These are phyloP conservation scores for Mucor sp. DNA, from an alignment of 371 early-diverging fungal genomes.

Conservation along the genomic window DNA sequence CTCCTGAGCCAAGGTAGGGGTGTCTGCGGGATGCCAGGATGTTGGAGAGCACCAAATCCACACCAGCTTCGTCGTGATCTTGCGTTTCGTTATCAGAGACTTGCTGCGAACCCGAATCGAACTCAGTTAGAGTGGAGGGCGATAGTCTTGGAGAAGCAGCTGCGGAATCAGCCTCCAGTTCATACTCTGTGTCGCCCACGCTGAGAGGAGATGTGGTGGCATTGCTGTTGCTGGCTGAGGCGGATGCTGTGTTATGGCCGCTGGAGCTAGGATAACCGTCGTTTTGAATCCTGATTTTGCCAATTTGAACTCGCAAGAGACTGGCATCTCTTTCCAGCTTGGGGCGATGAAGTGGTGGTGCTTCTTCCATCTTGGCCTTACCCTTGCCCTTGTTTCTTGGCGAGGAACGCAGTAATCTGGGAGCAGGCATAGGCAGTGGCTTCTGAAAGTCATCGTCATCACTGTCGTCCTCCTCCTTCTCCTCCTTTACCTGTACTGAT, in stretches of 20 bases:
- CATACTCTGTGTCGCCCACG: neutral
- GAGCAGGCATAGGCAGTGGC: neutral
- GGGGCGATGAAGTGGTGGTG: neutral
- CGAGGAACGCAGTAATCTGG: neutral
- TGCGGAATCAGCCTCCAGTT: constrained; percentile 8
- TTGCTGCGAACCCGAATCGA: constrained; percentile 14
- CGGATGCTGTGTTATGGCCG: neutral
- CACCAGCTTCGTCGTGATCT: neutral
- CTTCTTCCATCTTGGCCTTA: neutral
- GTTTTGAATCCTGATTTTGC: neutral
- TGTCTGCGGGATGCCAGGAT: neutral
- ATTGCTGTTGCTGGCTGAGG: neutral
- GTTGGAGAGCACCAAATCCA: neutral
- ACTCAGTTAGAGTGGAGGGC: neutral
- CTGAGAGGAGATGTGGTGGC: neutral
- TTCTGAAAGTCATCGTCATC: constrained; percentile 12
- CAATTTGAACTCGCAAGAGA: neutral
- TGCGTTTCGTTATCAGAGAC: neutral
- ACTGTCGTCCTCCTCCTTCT: neutral
- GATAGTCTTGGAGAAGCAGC: neutral
- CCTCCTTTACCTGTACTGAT: neutral
- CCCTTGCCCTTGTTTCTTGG: neutral
- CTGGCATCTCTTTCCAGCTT: neutral
- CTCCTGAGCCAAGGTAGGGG: neutral
- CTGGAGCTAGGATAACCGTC: neutral